A percentile compares a stretch with the other conserved stretches of the same genome.
Conservation (phyloP, 2,329 filamentous ascomycete species). For the Bipolaris victoriae region DNA sequence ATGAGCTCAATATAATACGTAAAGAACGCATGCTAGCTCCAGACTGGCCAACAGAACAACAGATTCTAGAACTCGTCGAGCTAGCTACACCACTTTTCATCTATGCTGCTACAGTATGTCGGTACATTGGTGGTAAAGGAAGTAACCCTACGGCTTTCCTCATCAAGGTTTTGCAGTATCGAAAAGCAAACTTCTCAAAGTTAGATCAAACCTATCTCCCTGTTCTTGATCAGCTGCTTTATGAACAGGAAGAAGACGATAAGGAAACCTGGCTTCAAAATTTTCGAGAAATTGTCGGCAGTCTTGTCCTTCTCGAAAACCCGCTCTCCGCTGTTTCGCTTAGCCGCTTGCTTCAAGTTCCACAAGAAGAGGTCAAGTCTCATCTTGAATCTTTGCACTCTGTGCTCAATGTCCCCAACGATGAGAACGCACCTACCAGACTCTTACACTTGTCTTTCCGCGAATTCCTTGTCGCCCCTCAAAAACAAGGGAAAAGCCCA, state of each 20-base stretch:
- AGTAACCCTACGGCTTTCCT: slow-evolving; percentile 6
- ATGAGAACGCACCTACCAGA: slow-evolving; percentile 38
- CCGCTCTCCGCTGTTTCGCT: slow-evolving; percentile 16
- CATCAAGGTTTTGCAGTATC: slow-evolving; percentile 18
- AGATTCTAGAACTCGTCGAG: slow-evolving; percentile 33
- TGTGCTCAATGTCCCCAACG: slow-evolving; percentile 32
- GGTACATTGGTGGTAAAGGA: slow-evolving; percentile 26
- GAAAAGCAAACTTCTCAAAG: slow-evolving; percentile 22
- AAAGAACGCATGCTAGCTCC: slow-evolving; percentile 19
- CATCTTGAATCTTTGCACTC: slow-evolving; percentile 38
- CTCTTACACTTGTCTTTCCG: slow-evolving; percentile 38
- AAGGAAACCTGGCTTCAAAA: slow-evolving; percentile 18
- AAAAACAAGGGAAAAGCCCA: slow-evolving; percentile 27
- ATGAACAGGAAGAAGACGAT: slow-evolving; percentile 39
- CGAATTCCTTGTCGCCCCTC: slow-evolving; percentile 33
- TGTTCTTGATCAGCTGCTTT: slow-evolving; percentile 31
- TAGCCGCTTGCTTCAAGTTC: slow-evolving; percentile 18
- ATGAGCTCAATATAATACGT: slow-evolving; percentile 26
- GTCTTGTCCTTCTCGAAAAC: slow-evolving; percentile 29
- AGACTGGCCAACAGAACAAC: slow-evolving; percentile 32
- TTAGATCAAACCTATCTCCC: slow-evolving; percentile 29
- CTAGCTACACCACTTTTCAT: slow-evolving; percentile 45
- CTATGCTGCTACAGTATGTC: slow-evolving; percentile 37
- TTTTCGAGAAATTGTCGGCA: slow-evolving; percentile 24
- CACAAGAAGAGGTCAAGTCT: slow-evolving; percentile 24